Conservation (phyloP, 2,329 filamentous ascomycete genomes). For the Calonectria naviculata region DNA sequence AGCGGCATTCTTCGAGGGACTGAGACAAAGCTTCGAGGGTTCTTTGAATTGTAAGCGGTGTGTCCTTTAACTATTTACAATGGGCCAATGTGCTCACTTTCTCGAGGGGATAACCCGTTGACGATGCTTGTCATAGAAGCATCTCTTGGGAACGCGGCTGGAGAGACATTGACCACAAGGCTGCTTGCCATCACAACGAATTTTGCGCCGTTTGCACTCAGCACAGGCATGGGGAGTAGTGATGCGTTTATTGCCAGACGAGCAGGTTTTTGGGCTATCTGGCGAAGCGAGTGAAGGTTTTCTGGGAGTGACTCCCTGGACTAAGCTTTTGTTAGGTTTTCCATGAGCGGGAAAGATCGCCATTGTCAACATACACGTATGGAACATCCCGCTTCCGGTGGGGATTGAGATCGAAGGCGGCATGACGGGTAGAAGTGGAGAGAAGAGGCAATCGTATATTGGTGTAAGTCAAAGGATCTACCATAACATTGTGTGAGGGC, state of each 20-base stretch:
- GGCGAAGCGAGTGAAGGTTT: slow-evolving; percentile 57
- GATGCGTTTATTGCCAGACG: slow-evolving; percentile 58
- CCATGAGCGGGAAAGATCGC: neutral
- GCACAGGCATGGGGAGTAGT: slow-evolving; percentile 75
- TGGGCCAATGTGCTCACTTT: slow-evolving; percentile 64
- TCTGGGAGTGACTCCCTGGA: slow-evolving; percentile 64
- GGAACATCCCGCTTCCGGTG: slow-evolving; percentile 52
- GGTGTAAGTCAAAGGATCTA: neutral
- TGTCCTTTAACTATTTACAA: slow-evolving; percentile 18
- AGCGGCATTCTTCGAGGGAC: slow-evolving; percentile 73
- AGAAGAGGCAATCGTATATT: slow-evolving; percentile 2
- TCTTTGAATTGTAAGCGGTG: slow-evolving; percentile 43
- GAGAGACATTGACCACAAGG: slow-evolving; percentile 87
- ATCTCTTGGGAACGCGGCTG: slow-evolving; percentile 82
- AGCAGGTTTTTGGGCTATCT: slow-evolving; percentile 51
- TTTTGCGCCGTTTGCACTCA: slow-evolving; percentile 84
- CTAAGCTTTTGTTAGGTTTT: slow-evolving; percentile 37
- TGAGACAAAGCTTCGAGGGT: slow-evolving; percentile 73
- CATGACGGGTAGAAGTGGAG: slow-evolving; percentile 28
- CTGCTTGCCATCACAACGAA: slow-evolving; percentile 84
- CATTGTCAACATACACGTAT: slow-evolving; percentile 36
- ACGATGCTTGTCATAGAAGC: slow-evolving; percentile 84
- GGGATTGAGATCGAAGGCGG: slow-evolving; percentile 58
- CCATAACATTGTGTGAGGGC: slow-evolving; percentile 5
- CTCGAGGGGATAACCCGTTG: slow-evolving; percentile 81